A percentile compares a stretch with the other conserved stretches of the same genome.
These are phyloP conservation scores for Eucalyptus albens DNA, from an alignment of 345 rosid species.

Conservation along the genomic window DNA sequence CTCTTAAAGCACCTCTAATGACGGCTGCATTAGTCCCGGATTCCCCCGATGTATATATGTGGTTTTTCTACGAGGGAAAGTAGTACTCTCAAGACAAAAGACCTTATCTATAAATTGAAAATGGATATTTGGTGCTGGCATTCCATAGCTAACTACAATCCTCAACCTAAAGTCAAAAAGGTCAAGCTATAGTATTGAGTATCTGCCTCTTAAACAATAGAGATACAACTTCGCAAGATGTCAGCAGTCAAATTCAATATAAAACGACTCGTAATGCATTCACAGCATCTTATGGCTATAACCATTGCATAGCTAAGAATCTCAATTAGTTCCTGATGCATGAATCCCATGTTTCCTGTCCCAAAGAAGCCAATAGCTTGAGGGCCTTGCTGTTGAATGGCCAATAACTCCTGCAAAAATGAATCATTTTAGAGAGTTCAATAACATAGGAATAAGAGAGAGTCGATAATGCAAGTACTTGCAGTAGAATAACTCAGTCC, in stretches of 20 bases:
- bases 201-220: background rate
- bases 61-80: slow-evolving; percentile 67
- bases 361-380: no score
- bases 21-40: slow-evolving; percentile 98
- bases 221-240: background rate
- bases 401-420: no score
- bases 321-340: no score
- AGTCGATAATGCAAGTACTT: background rate
- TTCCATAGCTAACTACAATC: background rate
- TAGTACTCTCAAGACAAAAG: background rate
- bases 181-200: background rate
- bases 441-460: background rate
- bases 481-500: background rate
- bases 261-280: background rate
- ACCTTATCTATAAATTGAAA: background rate
- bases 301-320: no score
- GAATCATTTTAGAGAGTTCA: background rate
- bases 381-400: no score
- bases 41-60: slow-evolving; percentile 88
- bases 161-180: background rate
- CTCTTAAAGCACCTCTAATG: slow-evolving; percentile 96
- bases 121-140: background rate
- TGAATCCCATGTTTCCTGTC: no score
- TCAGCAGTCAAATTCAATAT: background rate
- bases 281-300: slow-evolving; percentile 34